These are phyloP conservation scores for Chromera velia DNA, from an alignment of 73 alveolate genomes.

Conservation along the genomic window DNA sequence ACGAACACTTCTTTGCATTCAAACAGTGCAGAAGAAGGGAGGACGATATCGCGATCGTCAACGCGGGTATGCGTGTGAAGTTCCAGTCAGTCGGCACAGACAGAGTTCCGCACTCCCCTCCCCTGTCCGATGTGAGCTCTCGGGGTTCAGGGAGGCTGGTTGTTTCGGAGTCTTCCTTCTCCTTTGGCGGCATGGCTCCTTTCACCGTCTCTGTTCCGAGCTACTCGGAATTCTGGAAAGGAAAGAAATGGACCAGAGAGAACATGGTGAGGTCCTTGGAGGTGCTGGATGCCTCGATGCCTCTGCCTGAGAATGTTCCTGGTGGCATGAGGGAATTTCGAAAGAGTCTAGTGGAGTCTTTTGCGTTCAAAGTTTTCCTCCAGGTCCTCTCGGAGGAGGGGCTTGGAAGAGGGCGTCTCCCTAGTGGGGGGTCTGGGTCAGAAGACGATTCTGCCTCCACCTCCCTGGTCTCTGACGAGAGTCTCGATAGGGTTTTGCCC, in stretches of 20 bases:
- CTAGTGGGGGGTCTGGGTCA: too few species aligned
- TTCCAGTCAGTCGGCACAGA: neutral
- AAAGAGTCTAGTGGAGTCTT: neutral
- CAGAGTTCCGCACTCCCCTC: neutral
- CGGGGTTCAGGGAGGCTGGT: too few species aligned
- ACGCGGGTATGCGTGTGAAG: neutral
- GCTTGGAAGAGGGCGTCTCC: too few species aligned
- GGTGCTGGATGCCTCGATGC: neutral
- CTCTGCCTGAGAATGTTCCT: neutral
- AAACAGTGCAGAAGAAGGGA: neutral
- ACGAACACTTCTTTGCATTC: neutral
- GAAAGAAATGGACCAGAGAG: neutral
- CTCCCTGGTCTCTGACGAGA: too few species aligned
- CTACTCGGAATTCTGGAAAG: neutral
- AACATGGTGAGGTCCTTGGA: neutral
- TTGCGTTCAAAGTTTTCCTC: neutral
- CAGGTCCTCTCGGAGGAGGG: neutral
- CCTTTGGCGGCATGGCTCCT: constrained; percentile 1
- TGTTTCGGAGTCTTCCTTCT: neutral
- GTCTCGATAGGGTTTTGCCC: too few species aligned
- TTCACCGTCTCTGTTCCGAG: neutral
- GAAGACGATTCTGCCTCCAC: too few species aligned
- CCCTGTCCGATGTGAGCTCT: neutral
- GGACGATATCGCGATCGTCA: neutral
- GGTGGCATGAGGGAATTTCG: neutral